Evolutionary conservation across 139 green algal species (phyloP), one percentile per base, ranked within the genome.

Genomic region (Pseudopediastrum boryanum): DNA sequence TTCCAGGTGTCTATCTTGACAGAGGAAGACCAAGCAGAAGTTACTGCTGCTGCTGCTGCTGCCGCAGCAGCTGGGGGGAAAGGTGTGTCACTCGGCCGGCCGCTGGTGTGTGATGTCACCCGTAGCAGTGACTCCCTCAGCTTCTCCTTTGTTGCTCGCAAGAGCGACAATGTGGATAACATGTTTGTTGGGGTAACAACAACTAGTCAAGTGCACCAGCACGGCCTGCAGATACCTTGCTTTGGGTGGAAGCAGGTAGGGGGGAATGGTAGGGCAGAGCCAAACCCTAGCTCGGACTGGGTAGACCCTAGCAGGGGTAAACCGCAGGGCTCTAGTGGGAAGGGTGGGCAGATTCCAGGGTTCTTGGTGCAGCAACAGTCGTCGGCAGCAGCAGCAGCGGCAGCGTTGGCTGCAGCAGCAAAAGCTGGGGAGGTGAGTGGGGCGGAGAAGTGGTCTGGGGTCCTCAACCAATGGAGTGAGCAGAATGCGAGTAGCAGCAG

Each of bases 171-270:
- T 12, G 27, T 77, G 0, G 69, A 77, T 23, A 77, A 77, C 48
- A n/a, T 77, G 33, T 77, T 77, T 66, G 33, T 77, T 0, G 69
- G 69, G 4, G 69, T 77, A 5, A 77, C 69, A 3, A 77, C 35
- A 21, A 9, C 31, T 23, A 77, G 29, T 25, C 69, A 77, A 21
- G 43, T 41, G 23, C 50, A 77, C 23, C 69, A 77, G 44, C 58
- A 35, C 4, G 69, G 69, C 29, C 10, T 66, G 33, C 69, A 77
- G 69, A 77, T 77, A 41, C 69, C 69, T 25, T 51, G 19, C 12
- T 77, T 65, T 64, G 69, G 69, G 21, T 77, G 69, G 69, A 38
- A 36, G 33, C 69, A 77, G 69, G 19, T 52, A n/a, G n/a, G n/a
- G n/a, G n/a, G n/a, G n/a, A n/a, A n/a, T n/a, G n/a, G n/a, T n/a